These are phyloP conservation scores for Neurospora sp. DNA, from an alignment of 2,329 filamentous ascomycete species.

Conservation along the genomic window DNA sequence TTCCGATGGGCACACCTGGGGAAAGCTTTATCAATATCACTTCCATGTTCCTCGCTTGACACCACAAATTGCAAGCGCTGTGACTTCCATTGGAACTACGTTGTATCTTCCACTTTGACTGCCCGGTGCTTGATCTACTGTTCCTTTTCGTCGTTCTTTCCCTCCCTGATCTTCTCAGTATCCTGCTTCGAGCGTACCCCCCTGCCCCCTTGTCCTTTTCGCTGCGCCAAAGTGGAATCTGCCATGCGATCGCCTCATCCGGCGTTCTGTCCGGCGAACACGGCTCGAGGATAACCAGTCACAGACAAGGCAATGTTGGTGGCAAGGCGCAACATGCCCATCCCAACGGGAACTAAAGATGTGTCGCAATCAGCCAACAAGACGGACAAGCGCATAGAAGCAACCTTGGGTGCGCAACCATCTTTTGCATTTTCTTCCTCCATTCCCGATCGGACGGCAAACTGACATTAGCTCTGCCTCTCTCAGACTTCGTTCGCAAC, in stretches of 20 bases:
- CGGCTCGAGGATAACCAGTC: not conserved
- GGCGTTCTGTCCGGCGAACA: not conserved
- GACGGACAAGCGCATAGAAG: constrained; percentile 11
- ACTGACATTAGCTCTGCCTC: not conserved
- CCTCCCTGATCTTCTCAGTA: not conserved
- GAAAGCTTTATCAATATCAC: not conserved
- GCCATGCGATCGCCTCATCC: not conserved
- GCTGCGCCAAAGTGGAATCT: not conserved
- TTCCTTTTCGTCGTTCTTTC: not conserved
- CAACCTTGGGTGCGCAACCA: constrained; percentile 9
- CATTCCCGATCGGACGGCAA: not conserved
- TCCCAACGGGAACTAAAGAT: not conserved
- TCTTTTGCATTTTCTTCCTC: not conserved
- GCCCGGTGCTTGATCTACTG: not conserved
- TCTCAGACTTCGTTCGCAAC: constrained; percentile 2
- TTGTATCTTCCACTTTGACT: not conserved
- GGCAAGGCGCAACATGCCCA: not conserved
- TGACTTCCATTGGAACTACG: not conserved
- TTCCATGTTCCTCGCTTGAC: not conserved
- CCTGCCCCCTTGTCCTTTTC: not conserved
- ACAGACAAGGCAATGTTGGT: not conserved
- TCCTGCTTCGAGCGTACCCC: not conserved
- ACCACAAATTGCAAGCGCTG: not conserved
- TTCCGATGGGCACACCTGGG: not conserved
- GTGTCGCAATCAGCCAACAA: constrained; percentile 1